A percentile compares a stretch with the other conserved stretches of the same genome.
These are phyloP conservation scores for Forsythia viridissima DNA, from an alignment of 257 asterid genomes.

Conservation along the genomic window DNA sequence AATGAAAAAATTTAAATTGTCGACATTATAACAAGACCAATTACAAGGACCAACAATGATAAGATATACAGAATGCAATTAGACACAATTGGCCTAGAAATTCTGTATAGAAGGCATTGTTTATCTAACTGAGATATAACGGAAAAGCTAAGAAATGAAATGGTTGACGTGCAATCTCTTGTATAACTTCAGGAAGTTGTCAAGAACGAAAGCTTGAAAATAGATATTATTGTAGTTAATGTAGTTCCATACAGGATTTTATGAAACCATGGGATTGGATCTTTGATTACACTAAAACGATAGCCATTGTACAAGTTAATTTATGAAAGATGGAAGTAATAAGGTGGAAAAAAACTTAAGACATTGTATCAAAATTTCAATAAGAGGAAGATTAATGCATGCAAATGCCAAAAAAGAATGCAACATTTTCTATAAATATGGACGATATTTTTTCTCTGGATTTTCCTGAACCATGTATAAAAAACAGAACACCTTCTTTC, in stretches of 20 bases:
- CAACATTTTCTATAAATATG: neutral
- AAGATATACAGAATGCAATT: too few species aligned
- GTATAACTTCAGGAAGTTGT: too few species aligned
- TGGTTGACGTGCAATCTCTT: too few species aligned
- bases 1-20: too few species aligned
- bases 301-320: neutral
- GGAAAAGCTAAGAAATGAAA: too few species aligned
- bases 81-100: too few species aligned
- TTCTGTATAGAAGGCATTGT: too few species aligned
- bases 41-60: too few species aligned
- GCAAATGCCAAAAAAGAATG: neutral
- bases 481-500: neutral
- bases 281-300: neutral
- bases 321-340: neutral
- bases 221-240: neutral
- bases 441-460: neutral
- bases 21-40: too few species aligned
- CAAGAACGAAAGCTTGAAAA: too few species aligned
- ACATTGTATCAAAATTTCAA: too few species aligned
- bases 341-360: neutral
- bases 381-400: neutral
- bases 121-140: too few species aligned
- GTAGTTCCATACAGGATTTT: neutral
- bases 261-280: neutral
- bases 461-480: neutral